Conservation (phyloP, 768 basidiomycete genomes). For the Tulasnella sp. region DNA sequence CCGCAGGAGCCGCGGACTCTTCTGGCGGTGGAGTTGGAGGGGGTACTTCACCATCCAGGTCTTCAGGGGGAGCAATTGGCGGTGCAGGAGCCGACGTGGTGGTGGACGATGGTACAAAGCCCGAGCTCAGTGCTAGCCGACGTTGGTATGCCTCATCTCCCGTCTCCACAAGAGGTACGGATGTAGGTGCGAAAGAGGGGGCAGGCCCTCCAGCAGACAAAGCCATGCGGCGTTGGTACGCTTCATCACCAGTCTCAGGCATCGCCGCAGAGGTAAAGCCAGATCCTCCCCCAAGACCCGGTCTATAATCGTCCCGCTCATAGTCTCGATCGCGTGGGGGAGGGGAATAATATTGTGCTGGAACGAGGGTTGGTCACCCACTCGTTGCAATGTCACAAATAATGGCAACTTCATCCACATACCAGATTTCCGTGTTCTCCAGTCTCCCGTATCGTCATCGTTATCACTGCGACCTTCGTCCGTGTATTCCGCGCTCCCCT, state of each 20-base stretch:
- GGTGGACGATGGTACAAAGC: slow-evolving; percentile 25
- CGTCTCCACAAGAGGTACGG: slow-evolving; percentile 18
- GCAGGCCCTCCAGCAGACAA: slow-evolving; percentile 26
- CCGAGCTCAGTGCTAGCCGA: slow-evolving; percentile 22
- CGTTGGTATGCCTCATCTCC: slow-evolving; percentile 2
- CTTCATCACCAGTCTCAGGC: slow-evolving; percentile 52
- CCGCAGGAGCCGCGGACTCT: neutral
- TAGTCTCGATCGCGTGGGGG: neutral
- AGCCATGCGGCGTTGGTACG: slow-evolving; percentile 48
- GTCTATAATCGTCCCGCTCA: neutral
- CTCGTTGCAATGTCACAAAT: no score
- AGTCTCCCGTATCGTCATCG: slow-evolving; percentile 1
- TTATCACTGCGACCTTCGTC: slow-evolving; percentile 26
- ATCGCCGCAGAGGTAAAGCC: slow-evolving; percentile 12
- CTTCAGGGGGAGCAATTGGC: neutral
- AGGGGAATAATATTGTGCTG: neutral
- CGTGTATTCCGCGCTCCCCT: slow-evolving; percentile 44
- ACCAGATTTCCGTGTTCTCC: slow-evolving; percentile 3
- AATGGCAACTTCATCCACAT: neutral
- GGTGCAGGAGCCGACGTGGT: slow-evolving; percentile 10
- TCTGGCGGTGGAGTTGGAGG: slow-evolving; percentile 2
- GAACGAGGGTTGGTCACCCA: neutral
- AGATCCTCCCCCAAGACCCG: no score
- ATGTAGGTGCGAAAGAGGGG: slow-evolving; percentile 14
- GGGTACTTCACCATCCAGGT: slow-evolving; percentile 1